Percentiles rank a stretch among this genome's conserved stretches.
phyloP scores from a whole-genome alignment of 345 rosid genomes.

The Pugionium dolabratum region DNA sequence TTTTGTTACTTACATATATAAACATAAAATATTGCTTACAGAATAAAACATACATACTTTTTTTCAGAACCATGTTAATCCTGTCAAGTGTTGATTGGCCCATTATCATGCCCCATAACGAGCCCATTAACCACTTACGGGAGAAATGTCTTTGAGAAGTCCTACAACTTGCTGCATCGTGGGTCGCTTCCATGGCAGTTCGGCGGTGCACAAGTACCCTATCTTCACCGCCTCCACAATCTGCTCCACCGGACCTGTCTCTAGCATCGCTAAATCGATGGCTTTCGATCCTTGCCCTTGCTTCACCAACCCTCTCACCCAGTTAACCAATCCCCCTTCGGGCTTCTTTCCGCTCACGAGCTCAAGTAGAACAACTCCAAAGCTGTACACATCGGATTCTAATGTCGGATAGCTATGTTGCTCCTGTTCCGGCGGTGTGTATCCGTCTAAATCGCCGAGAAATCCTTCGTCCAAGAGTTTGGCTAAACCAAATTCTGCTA shows the following conservation, averaged over 20 bases:
- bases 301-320: conserved; percentile 78
- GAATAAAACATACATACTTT: background rate
- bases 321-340: conserved; percentile 58
- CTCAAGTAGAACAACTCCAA: conserved; percentile 82
- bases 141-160: conserved; percentile 76
- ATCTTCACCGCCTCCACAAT: conserved; percentile 85
- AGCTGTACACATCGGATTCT: conserved; percentile 85
- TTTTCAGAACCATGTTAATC: conserved; percentile 5
- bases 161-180: conserved; percentile 94
- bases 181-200: conserved; percentile 78
- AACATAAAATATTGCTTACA: too few species aligned
- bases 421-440: conserved; percentile 61
- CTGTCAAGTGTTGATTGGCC: conserved; percentile 6
- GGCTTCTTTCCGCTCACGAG: conserved; percentile 77
- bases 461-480: conserved; percentile 71
- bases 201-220: conserved; percentile 88
- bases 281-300: conserved; percentile 55
- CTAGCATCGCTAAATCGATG: conserved; percentile 63
- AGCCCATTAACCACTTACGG: background rate
- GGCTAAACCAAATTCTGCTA: conserved; percentile 82
- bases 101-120: conserved; percentile 3
- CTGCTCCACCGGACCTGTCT: conserved; percentile 51
- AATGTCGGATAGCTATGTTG: conserved; percentile 49
- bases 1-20: conserved; percentile 1
- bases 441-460: conserved; percentile 57